Evolutionary conservation across 179 eudicot species (phyloP).

Genomic region (Heliamphora pulchella): DNA sequence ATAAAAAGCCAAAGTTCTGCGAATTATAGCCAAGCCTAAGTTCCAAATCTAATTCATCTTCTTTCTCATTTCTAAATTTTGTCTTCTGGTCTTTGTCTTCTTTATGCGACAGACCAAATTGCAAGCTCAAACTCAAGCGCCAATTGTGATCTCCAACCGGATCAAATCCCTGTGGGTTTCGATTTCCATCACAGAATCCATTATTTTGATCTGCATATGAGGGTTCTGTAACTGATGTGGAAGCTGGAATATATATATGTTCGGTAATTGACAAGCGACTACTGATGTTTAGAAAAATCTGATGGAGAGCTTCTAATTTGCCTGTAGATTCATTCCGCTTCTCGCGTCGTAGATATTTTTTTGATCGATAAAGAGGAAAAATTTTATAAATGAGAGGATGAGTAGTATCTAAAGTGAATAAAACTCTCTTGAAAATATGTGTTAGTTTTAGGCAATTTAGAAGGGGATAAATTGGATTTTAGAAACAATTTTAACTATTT

Average conservation of each 20-base stretch:
- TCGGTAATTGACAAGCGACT: neutral
- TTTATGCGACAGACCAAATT: conserved; percentile 1
- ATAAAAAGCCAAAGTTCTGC: neutral
- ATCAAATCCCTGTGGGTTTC: conserved; percentile 2
- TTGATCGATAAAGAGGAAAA: too few species aligned
- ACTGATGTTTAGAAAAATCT: neutral
- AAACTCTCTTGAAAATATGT: too few species aligned
- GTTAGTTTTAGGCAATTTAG: too few species aligned
- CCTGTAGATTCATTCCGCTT: neutral
- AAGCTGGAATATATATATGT: neutral
- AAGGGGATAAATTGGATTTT: too few species aligned
- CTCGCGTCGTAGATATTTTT: too few species aligned
- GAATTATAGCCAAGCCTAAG: conserved; percentile 41
- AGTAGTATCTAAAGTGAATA: too few species aligned
- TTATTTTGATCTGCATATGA: neutral
- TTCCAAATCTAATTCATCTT: conserved; percentile 44
- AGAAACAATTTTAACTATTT: too few species aligned
- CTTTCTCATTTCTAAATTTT: conserved; percentile 21
- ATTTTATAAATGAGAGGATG: too few species aligned
- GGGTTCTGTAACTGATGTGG: neutral
- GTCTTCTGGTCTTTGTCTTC: conserved; percentile 16
- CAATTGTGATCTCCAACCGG: conserved; percentile 16
- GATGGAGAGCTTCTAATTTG: conserved; percentile 13
- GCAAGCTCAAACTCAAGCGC: conserved; percentile 19
- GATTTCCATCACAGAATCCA: neutral